Percentiles rank a stretch among this genome's conserved stretches.
Conservation (phyloP, 306 rosid genomes). For the Sicyos edulis region DNA sequence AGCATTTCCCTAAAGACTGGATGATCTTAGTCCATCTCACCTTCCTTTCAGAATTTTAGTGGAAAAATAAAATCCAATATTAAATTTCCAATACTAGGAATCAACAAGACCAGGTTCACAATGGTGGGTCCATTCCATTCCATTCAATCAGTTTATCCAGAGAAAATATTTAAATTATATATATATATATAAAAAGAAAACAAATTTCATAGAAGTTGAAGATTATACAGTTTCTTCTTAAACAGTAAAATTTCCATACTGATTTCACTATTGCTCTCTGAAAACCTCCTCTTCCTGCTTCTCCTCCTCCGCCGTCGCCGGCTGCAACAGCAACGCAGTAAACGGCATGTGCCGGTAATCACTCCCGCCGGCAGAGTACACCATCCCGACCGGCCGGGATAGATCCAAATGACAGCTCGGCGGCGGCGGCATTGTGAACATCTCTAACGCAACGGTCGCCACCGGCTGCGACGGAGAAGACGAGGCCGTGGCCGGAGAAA, state of each 20-base stretch:
- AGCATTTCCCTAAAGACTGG: too few species aligned
- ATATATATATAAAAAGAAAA: background rate
- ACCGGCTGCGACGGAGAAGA: conserved; percentile 31
- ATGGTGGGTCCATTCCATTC: conserved; percentile 9
- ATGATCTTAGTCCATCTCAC: too few species aligned
- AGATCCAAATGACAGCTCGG: conserved; percentile 62
- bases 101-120: background rate
- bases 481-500: conserved; percentile 25
- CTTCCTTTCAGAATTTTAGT: too few species aligned
- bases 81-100: conserved; percentile 10
- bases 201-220: conserved; percentile 6
- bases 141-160: conserved; percentile 1
- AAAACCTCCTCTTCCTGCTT: conserved; percentile 41
- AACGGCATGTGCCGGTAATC: conserved; percentile 73
- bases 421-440: conserved; percentile 39
- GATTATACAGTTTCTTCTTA: background rate
- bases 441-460: conserved; percentile 26
- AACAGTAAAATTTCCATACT: too few species aligned
- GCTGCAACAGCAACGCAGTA: conserved; percentile 73
- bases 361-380: conserved; percentile 25
- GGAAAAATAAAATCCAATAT: background rate
- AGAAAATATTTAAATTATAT: background rate
- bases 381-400: conserved; percentile 46
- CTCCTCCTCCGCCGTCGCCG: conserved; percentile 32
- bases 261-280: conserved; percentile 31